A percentile compares a stretch with the other conserved stretches of the same genome.
These are phyloP conservation scores for Hansenula lynferdii DNA, from an alignment of 1,139 yeast species.

Conservation along the genomic window DNA sequence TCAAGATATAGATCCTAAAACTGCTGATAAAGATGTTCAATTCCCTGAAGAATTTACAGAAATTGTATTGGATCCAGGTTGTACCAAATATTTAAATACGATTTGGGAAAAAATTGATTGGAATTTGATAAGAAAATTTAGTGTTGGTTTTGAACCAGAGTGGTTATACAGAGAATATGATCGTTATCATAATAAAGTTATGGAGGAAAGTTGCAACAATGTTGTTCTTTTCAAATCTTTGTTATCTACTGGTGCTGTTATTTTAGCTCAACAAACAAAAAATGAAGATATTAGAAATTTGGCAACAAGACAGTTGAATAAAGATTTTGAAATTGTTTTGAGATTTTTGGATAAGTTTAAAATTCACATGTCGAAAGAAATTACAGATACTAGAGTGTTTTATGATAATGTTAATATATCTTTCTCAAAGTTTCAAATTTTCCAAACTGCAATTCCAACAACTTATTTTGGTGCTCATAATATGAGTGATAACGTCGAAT, in stretches of 20 bases:
- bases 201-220: constrained; percentile 19
- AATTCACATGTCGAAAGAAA: constrained; percentile 9
- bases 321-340: constrained; percentile 19
- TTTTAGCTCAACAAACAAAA: constrained; percentile 10
- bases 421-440: constrained; percentile 22
- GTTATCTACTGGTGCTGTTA: constrained; percentile 17
- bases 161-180: constrained; percentile 17
- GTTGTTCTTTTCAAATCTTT: constrained; percentile 21
- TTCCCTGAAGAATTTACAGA: constrained; percentile 13
- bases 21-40: constrained; percentile 10
- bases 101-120: constrained; percentile 14
- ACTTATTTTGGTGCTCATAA: constrained; percentile 18
- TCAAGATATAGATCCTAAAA: constrained; percentile 12
- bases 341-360: constrained; percentile 21
- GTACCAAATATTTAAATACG: constrained; percentile 16
- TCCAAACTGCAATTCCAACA: constrained; percentile 18
- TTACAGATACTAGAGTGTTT: constrained; percentile 9
- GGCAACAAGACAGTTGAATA: constrained; percentile 10
- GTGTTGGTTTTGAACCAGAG: constrained; percentile 18
- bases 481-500: constrained; percentile 17
- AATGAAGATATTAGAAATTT: constrained; percentile 8
- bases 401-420: constrained; percentile 17
- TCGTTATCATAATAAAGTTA: constrained; percentile 9
- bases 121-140: constrained; percentile 5
- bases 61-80: constrained; percentile 18